Evolutionary conservation across 2,329 filamentous ascomycete species (phyloP).

Genomic region (Rhexocercosporidium sp.): DNA sequence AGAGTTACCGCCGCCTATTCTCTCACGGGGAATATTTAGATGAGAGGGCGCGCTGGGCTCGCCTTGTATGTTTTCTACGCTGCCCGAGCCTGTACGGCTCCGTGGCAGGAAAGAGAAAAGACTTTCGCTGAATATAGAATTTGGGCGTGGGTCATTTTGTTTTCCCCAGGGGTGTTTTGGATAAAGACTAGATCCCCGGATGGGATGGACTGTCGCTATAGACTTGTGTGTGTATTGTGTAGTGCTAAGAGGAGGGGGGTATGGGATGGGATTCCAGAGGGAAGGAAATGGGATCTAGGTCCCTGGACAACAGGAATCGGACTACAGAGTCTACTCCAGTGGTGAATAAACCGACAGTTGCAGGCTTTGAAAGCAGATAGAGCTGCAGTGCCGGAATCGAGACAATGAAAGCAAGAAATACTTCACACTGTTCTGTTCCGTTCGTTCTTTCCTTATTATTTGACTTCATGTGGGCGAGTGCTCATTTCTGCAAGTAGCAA

Average conservation of each 20-base stretch:
- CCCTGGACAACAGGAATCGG: neutral
- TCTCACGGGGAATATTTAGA: constrained; percentile 24
- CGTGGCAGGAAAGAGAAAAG: neutral
- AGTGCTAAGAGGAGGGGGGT: constrained; percentile 8
- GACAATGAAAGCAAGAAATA: constrained; percentile 4
- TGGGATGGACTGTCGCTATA: constrained; percentile 34
- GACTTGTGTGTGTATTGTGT: constrained; percentile 26
- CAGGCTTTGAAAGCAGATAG: neutral
- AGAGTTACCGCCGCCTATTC: constrained; percentile 39
- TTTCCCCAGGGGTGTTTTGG: constrained; percentile 18
- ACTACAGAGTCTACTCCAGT: neutral
- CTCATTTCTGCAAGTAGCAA: neutral
- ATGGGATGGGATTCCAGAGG: neutral
- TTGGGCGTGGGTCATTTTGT: constrained; percentile 16
- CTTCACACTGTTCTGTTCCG: constrained; percentile 1
- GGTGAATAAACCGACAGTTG: constrained; percentile 3
- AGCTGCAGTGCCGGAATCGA: constrained; percentile 1
- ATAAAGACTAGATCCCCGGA: constrained; percentile 12
- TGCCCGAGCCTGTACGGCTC: constrained; percentile 6
- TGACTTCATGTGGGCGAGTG: neutral
- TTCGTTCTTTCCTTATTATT: neutral
- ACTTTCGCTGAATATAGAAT: constrained; percentile 35
- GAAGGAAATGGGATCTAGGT: neutral
- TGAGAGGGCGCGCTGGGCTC: constrained; percentile 39
- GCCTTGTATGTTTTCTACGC: constrained; percentile 29